Evolutionary conservation across 164 flowering plant species (phyloP).

Genomic region (Magnolia changhungtana): DNA sequence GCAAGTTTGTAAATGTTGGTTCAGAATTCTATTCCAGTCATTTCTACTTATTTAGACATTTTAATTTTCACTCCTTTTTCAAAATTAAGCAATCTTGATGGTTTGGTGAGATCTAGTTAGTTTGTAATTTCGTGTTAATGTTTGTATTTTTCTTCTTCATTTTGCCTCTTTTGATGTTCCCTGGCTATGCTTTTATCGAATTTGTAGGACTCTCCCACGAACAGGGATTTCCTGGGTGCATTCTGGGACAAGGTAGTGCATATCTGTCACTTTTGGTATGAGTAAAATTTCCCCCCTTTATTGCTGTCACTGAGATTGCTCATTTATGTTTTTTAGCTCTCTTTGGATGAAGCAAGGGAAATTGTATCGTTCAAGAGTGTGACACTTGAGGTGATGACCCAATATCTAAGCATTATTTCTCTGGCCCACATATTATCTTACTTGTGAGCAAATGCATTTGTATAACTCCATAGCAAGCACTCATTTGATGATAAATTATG

Average conservation of each 20-base stretch:
- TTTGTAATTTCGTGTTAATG: background rate
- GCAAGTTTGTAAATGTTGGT: background rate
- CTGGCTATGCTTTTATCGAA: slow-evolving; percentile 14
- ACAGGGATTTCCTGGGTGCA: slow-evolving; percentile 60
- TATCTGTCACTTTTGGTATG: background rate
- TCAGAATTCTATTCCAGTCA: too few species aligned
- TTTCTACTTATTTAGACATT: too few species aligned
- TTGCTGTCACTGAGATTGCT: background rate
- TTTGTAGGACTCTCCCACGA: slow-evolving; percentile 55
- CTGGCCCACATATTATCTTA: background rate
- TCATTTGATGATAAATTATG: too few species aligned
- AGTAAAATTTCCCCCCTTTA: too few species aligned
- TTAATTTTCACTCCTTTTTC: too few species aligned
- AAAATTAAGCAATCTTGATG: background rate
- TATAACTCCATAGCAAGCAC: too few species aligned
- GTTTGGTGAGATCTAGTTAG: background rate
- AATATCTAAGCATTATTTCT: background rate
- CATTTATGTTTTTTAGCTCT: slow-evolving; percentile 44
- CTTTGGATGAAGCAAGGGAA: slow-evolving; percentile 62
- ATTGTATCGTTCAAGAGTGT: slow-evolving; percentile 54
- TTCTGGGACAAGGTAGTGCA: slow-evolving; percentile 86
- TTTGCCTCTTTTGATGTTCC: background rate
- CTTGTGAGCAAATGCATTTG: too few species aligned
- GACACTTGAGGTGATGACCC: slow-evolving; percentile 53
- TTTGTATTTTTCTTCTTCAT: background rate